A percentile compares a stretch with the other conserved stretches of the same genome.
These are phyloP conservation scores for Termitomyces sp. DNA, from an alignment of 768 basidiomycete genomes.

Conservation along the genomic window DNA sequence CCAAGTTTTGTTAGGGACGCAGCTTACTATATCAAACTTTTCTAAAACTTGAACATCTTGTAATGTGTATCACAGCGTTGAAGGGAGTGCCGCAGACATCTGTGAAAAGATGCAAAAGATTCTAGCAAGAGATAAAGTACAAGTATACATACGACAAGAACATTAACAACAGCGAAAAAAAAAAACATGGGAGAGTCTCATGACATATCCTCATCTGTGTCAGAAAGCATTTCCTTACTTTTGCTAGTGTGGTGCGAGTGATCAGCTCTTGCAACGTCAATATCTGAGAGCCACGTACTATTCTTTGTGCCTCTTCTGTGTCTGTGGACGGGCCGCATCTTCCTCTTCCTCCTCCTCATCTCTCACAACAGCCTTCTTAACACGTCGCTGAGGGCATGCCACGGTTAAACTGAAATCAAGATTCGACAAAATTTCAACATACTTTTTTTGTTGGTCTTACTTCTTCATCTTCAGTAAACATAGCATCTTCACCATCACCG, in stretches of 20 bases:
- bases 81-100: neutral
- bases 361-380: constrained; percentile 71
- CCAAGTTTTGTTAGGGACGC: neutral
- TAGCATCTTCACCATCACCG: constrained; percentile 54
- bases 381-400: constrained; percentile 27
- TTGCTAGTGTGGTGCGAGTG: constrained; percentile 44
- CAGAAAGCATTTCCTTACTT: constrained; percentile 82
- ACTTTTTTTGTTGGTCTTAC: constrained; percentile 68
- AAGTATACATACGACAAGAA: constrained; percentile 3
- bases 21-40: neutral
- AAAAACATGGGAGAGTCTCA: constrained; percentile 22
- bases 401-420: constrained; percentile 12
- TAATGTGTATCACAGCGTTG: neutral
- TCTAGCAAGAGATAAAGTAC: neutral
- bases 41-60: neutral
- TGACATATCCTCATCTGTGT: constrained; percentile 82
- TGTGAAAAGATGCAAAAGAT: neutral
- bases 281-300: constrained; percentile 45
- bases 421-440: neutral
- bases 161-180: neutral
- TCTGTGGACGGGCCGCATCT: constrained; percentile 22
- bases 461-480: constrained; percentile 72
- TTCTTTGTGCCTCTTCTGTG: constrained; percentile 77
- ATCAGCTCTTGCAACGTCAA: constrained; percentile 4
- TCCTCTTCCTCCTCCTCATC: constrained; percentile 74